phyloP scores from a whole-genome alignment of 257 asterid genomes.

The Nyctanthes arbortristis region DNA sequence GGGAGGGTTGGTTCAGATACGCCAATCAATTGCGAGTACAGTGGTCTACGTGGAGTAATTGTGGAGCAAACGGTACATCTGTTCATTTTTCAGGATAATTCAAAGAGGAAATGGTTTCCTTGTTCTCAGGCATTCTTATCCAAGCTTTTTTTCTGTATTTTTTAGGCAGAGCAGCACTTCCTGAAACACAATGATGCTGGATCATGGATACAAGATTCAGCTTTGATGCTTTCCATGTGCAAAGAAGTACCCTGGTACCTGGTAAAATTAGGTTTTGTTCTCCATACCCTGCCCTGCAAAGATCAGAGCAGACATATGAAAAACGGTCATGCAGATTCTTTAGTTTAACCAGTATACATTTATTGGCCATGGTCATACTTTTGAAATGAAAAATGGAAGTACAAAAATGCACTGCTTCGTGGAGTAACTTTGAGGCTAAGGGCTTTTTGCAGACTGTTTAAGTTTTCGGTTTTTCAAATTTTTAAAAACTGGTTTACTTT shows the following conservation, averaged over 20 bases:
- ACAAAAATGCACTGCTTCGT: not conserved
- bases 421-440: conserved; percentile 13
- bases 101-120: not conserved
- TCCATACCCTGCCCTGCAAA: not conserved
- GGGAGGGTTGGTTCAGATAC: conserved; percentile 96
- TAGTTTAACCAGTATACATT: not conserved
- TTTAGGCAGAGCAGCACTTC: conserved; percentile 96
- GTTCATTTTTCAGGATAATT: conserved; percentile 10
- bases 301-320: conserved; percentile 4
- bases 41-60: conserved; percentile 93
- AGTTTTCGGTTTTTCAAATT: too few relatives aligned
- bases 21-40: conserved; percentile 85
- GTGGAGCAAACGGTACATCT: conserved; percentile 91
- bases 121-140: not conserved
- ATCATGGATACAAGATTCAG: conserved; percentile 99
- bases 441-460: too few relatives aligned
- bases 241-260: conserved; percentile 99
- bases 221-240: conserved; percentile 94
- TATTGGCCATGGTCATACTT: conserved; percentile 14
- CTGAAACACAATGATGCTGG: conserved; percentile 98
- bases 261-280: conserved; percentile 50
- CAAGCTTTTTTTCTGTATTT: conserved; percentile 13
- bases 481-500: too few relatives aligned
- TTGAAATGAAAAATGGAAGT: conserved; percentile 13
- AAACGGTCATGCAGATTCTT: not conserved